A percentile compares a stretch with the other conserved stretches of the same genome.
phyloP scores from a whole-genome alignment of 257 asterid species.

The Echites panduratus region DNA sequence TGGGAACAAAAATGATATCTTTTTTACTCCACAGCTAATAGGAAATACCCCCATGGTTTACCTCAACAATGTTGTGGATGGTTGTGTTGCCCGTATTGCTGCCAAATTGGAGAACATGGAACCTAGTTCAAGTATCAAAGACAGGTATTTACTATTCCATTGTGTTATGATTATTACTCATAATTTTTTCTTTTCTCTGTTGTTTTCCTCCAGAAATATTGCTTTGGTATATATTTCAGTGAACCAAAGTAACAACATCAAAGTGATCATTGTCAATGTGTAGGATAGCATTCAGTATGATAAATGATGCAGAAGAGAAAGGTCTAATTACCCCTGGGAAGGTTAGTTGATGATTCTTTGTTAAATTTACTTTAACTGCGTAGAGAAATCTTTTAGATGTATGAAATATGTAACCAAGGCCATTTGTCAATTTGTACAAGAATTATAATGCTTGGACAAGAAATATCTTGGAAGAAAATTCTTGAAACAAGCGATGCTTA shows the following conservation, averaged over 20 bases:
- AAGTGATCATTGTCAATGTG: constrained; percentile 1
- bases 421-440: not conserved
- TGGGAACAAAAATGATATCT: not conserved
- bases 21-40: constrained; percentile 22
- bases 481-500: not conserved
- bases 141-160: constrained; percentile 22
- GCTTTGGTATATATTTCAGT: not conserved
- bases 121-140: constrained; percentile 45
- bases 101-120: constrained; percentile 47
- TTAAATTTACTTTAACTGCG: not conserved
- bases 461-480: too few relatives aligned
- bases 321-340: constrained; percentile 43
- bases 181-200: not conserved
- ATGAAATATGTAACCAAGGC: not conserved
- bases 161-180: not conserved
- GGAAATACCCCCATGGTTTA: constrained; percentile 50
- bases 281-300: constrained; percentile 46
- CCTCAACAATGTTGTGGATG: constrained; percentile 38
- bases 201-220: not conserved
- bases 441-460: not conserved
- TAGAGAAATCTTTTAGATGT: not conserved
- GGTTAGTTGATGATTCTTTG: constrained; percentile 19
- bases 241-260: not conserved
- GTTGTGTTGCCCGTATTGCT: constrained; percentile 36
- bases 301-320: constrained; percentile 50